phyloP scores from a whole-genome alignment of 768 basidiomycete genomes.

The Suillus hirtellus region DNA sequence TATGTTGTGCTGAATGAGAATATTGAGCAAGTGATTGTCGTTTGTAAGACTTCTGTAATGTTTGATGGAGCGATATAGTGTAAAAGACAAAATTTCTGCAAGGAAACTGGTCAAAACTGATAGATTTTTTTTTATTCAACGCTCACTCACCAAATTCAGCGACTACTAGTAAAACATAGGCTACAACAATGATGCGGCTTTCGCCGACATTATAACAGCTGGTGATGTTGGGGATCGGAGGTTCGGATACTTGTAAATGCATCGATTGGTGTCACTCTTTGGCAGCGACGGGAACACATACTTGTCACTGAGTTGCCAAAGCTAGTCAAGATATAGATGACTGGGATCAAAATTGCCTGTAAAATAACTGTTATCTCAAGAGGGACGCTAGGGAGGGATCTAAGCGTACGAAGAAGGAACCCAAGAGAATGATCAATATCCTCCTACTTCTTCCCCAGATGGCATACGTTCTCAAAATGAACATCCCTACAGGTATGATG shows the following conservation, averaged over 20 bases:
- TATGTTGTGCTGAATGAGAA: constrained; percentile 10
- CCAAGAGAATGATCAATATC: constrained; percentile 1
- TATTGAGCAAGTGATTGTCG: background rate
- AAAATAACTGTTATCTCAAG: background rate
- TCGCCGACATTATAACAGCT: constrained; percentile 7
- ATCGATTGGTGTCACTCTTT: background rate
- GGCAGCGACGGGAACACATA: background rate
- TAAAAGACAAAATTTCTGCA: constrained; percentile 8
- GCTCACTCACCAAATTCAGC: constrained; percentile 3
- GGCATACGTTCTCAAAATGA: constrained; percentile 6
- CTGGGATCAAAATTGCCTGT: constrained; percentile 3
- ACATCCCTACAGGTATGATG: constrained; percentile 2
- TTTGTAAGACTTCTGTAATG: background rate
- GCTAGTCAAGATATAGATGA: background rate
- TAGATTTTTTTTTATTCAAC: background rate
- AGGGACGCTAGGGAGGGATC: background rate
- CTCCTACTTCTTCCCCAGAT: constrained; percentile 6
- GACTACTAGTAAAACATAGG: constrained; percentile 1
- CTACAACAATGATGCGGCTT: constrained; percentile 1
- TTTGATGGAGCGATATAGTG: constrained; percentile 5
- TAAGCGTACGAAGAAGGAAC: background rate
- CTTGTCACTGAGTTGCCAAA: background rate
- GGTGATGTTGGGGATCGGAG: constrained; percentile 3
- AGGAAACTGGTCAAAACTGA: background rate
- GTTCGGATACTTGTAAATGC: background rate